Evolutionary conservation across 352 stramenopile species (phyloP).

Genomic region (Pythium aristosporum): DNA sequence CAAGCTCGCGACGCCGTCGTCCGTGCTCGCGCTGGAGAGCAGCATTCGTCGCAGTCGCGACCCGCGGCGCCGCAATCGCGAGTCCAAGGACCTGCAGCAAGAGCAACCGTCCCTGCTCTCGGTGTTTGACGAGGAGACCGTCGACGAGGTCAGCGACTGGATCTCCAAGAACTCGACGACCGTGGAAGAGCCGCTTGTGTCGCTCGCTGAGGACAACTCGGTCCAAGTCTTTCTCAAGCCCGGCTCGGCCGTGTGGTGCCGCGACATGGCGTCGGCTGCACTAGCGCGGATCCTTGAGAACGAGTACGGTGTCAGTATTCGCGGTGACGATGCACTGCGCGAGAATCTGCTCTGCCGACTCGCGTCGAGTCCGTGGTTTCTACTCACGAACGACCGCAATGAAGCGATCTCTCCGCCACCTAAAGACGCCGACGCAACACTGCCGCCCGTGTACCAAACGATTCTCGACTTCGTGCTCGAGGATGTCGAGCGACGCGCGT

Average conservation of each 20-base stretch:
- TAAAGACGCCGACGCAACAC: slow-evolving; percentile 22
- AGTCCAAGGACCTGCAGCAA: slow-evolving; percentile 20
- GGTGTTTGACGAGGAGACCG: slow-evolving; percentile 62
- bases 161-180: slow-evolving; percentile 80
- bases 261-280: slow-evolving; percentile 70
- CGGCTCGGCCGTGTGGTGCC: slow-evolving; percentile 54
- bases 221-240: slow-evolving; percentile 77
- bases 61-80: slow-evolving; percentile 41
- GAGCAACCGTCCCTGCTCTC: slow-evolving; percentile 50
- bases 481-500: slow-evolving; percentile 47
- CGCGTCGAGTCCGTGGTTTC: slow-evolving; percentile 58
- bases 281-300: slow-evolving; percentile 73
- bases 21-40: slow-evolving; percentile 65
- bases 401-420: slow-evolving; percentile 13
- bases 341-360: slow-evolving; percentile 71
- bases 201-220: slow-evolving; percentile 70
- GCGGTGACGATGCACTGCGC: slow-evolving; percentile 57
- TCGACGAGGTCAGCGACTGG: slow-evolving; percentile 75
- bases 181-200: slow-evolving; percentile 76
- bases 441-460: slow-evolving; percentile 63
- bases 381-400: slow-evolving; percentile 49
- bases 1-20: slow-evolving; percentile 75
- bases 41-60: slow-evolving; percentile 70
- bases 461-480: slow-evolving; percentile 70
- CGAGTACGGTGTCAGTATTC: slow-evolving; percentile 68